Evolutionary conservation across 345 rosid species (phyloP).

Genomic region (Eucalyptus globulus): DNA sequence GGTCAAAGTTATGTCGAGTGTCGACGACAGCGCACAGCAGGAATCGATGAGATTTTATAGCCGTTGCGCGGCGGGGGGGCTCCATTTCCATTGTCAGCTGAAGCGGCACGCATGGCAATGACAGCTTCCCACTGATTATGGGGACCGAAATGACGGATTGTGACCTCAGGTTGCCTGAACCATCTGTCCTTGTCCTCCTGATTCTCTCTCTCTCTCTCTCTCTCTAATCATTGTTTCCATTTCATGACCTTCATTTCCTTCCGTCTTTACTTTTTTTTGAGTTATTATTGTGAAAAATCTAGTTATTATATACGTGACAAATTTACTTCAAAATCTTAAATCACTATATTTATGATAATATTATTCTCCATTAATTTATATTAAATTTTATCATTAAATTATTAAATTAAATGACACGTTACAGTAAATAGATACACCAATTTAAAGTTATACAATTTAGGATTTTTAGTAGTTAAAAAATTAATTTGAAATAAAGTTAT

Average conservation of each 20-base stretch:
- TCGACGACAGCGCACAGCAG: background rate
- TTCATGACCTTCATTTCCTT: background rate
- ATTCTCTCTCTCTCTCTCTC: background rate
- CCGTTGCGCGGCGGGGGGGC: background rate
- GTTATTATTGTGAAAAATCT: rapidly evolving
- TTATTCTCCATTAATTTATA: no score
- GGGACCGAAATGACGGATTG: background rate
- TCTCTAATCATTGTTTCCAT: background rate
- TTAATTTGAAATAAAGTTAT: no score
- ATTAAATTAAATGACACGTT: rapidly evolving
- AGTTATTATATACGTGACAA: rapidly evolving
- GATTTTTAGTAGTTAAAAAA: rapidly evolving
- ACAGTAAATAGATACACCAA: rapidly evolving
- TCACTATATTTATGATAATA: no score
- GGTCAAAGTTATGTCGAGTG: background rate
- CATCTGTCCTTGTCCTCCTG: background rate
- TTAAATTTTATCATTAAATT: no score
- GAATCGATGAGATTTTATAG: background rate
- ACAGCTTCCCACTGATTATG: background rate
- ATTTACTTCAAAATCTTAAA: no score
- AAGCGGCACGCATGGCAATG: background rate
- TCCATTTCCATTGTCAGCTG: background rate
- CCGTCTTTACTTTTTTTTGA: background rate
- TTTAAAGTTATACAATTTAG: no score
- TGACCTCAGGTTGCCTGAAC: background rate